Base-by-base conservation (phyloP, 768 basidiomycete species). In the Dioszegia crocea region DNA sequence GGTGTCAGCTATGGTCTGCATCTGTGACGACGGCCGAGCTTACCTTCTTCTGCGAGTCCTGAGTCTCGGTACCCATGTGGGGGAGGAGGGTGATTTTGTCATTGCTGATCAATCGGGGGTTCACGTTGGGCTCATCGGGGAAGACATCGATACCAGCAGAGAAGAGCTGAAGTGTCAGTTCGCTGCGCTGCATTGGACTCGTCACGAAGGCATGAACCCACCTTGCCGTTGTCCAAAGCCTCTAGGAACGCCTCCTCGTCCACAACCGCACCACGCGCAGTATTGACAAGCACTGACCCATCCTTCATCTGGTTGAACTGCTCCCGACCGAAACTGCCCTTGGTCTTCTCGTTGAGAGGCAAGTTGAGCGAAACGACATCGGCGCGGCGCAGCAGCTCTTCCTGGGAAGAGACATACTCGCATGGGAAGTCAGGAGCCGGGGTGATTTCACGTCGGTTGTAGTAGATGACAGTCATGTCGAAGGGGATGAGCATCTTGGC, bases 301-400 rank as follows among this genome's bases (percentile, higher is more conserved):
- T 82, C 84, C 79, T 88, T 92, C 80, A 94, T 80, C 65, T 81
- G 80, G 48, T 86, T 80, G 57, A 94, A 89, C 81, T 84, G 84
- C 65, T 82, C 83, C 75, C 88, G 87, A 11, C 84, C 85, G 0
- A 92, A 85, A 9, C 88, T 76, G 1, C 85, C 84, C 36, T 84
- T 60, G 24, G 90, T 97, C 23, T 89, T 84, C 16, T 80, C 70
- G 50, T 85, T 83, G 43, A 94, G 79, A 0, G 93, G 93, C 12
- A 92, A 84, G 74, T 91, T 88, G 24, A 97, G 80, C 62, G 88
- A 91, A 65, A 96, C 79, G 49, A 92, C 87, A 73, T 97, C 93
- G 6, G 88, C 79, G 68, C 84, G 80, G 21, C 74, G 80, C 36
- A 92, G 80, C 76, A 97, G 83, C 62, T 80, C 82, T 46, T 83